A percentile compares a stretch with the other conserved stretches of the same genome.
Evolutionary conservation across 2,329 filamentous ascomycete species (phyloP).

Genomic region (Botrytis medusae): DNA sequence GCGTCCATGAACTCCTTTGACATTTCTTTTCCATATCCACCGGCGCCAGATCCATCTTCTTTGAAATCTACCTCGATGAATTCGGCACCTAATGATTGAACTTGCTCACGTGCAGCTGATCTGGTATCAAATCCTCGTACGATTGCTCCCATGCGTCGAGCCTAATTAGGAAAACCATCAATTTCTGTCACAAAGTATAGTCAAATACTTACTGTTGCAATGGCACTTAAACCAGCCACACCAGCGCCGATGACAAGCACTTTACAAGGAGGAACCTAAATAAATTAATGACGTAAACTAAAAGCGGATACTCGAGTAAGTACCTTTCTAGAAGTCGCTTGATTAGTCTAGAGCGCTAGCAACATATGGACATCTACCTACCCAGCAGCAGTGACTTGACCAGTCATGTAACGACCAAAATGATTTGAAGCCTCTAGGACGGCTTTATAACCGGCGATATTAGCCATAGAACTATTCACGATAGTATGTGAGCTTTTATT

Average conservation of each 20-base stretch:
- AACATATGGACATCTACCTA: constrained; percentile 37
- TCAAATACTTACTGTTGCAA: constrained; percentile 62
- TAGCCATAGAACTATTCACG: constrained; percentile 75
- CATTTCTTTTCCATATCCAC: constrained; percentile 92
- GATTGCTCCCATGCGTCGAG: constrained; percentile 82
- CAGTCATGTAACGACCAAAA: constrained; percentile 84
- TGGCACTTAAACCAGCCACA: constrained; percentile 84
- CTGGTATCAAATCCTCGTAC: constrained; percentile 91
- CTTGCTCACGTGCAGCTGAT: constrained; percentile 82
- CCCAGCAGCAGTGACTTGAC: constrained; percentile 86
- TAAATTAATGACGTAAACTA: constrained; percentile 21
- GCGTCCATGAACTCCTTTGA: constrained; percentile 90
- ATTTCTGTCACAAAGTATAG: not conserved
- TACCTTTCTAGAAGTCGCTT: constrained; percentile 38
- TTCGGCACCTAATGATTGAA: constrained; percentile 85
- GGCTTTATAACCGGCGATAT: constrained; percentile 91
- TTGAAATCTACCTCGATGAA: constrained; percentile 84
- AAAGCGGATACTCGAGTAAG: constrained; percentile 18
- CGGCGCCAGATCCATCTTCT: constrained; percentile 80
- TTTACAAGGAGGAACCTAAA: constrained; percentile 83
- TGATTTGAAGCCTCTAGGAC: constrained; percentile 86
- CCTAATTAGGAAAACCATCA: constrained; percentile 41
- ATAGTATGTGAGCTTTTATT: constrained; percentile 21
- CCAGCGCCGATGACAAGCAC: constrained; percentile 88
- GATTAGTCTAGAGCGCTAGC: constrained; percentile 29